Base-by-base conservation (phyloP, 192 early-diverging fungal genomes). In the Coemansia aciculifera region DNA sequence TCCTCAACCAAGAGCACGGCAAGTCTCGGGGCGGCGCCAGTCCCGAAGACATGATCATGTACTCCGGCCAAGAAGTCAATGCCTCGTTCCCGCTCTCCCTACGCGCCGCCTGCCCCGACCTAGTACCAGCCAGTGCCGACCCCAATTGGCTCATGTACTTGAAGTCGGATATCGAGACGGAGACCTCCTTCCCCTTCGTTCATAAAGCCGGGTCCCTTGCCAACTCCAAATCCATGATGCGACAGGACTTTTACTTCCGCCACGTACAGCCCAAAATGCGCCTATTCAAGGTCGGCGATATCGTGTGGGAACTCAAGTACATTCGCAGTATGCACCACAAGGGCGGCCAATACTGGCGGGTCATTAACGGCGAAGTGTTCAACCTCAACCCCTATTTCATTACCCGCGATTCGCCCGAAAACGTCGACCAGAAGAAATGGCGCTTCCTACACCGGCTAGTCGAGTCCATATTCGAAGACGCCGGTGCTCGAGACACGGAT, bases 301-400 rank as follows among this genome's bases (percentile, higher is more conserved):
- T 93, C 15, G 63, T 73, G 21, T 83, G 78, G 32, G 79, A 89
- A 54, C 88, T 75, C 72, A 23, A 77, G 60, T 75, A 75, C 48
- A 75, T 60, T 38, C 68, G 77, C n/a, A 63, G 69, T 32, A 78
- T 78, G 64, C 40, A 80, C 63, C 17, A 71, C 52, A 61, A 74
- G 34, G 46, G 78, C 42, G 63, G 67, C 51, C 36, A 85, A 71
- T 75, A 76, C 63, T 86, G 85, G 75, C 88, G 89, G 38, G 88
- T 92, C 37, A 74, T 92, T 44, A 80, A 94, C 68, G 81, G 86
- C 62, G 84, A 89, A 62, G 84, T 94, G 23, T 94, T 87, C 57
- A 91, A 94, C 63, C 64, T 94, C 36, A 86, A 90, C 3, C 68
- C 62, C 27, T 94, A 94, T 67, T 85, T 92, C 48, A 68, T 81